Percentiles rank a stretch among this genome's conserved stretches.
Conservation (phyloP, 257 asterid species). For the Capsicum baccatum region DNA sequence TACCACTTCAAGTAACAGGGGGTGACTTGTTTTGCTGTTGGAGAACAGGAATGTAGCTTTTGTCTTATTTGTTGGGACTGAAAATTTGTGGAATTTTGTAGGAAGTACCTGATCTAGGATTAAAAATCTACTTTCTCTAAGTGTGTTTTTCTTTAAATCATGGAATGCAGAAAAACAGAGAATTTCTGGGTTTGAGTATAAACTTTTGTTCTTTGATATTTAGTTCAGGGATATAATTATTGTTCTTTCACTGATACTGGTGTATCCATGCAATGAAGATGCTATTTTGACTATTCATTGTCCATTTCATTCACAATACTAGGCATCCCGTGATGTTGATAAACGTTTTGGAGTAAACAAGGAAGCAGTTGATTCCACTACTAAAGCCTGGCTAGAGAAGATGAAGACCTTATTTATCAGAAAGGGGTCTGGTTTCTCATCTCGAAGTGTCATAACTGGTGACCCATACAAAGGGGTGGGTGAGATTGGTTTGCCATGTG, state of each 20-base stretch:
- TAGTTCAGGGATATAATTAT: neutral
- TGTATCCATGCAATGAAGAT: conserved; percentile 18
- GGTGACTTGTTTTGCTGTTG: neutral
- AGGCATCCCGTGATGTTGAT: conserved; percentile 98
- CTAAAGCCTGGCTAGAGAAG: conserved; percentile 98
- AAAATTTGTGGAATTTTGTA: neutral
- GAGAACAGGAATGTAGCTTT: conserved; percentile 18
- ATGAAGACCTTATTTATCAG: conserved; percentile 93
- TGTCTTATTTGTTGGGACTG: neutral
- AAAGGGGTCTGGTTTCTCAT: conserved; percentile 98
- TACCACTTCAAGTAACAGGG: neutral
- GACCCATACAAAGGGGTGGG: conserved; percentile 90
- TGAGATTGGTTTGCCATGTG: conserved; percentile 90
- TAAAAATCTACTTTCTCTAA: neutral
- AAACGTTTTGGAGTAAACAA: conserved; percentile 76
- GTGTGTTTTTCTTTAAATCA: neutral
- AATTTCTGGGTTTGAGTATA: neutral
- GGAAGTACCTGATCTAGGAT: conserved; percentile 23
- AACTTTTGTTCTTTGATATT: conserved; percentile 20
- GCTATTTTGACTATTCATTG: conserved; percentile 4
- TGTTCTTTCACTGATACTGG: neutral
- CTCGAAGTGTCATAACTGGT: conserved; percentile 95
- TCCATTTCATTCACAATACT: conserved; percentile 31
- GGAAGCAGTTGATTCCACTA: conserved; percentile 69
- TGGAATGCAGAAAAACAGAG: neutral